phyloP scores from a whole-genome alignment of 2,329 filamentous ascomycete genomes.

The Camptophora hylomeconis region DNA sequence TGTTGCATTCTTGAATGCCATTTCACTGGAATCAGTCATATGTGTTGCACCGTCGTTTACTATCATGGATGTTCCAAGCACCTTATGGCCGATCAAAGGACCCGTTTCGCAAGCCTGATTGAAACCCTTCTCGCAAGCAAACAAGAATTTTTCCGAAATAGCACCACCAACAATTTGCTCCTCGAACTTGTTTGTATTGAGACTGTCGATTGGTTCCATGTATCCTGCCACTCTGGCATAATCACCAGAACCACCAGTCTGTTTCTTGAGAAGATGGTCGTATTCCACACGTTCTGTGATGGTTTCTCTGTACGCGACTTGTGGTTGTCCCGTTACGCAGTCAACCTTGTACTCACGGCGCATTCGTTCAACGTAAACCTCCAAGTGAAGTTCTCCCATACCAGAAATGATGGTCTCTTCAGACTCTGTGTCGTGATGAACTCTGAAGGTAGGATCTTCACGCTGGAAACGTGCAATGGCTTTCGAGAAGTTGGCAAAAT shows the following conservation, averaged over 20 bases:
- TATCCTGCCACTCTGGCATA: conserved; percentile 85
- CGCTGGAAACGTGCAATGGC: conserved; percentile 98
- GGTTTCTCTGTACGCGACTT: conserved; percentile 94
- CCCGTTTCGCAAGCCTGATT: conserved; percentile 69
- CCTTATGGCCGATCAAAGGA: conserved; percentile 81
- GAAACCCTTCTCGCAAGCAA: conserved; percentile 92
- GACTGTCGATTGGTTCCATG: conserved; percentile 68
- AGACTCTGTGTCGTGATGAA: conserved; percentile 81
- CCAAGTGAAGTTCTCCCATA: conserved; percentile 94
- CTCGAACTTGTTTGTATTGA: conserved; percentile 71
- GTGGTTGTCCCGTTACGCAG: conserved; percentile 87
- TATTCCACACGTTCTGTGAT: conserved; percentile 69
- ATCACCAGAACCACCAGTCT: conserved; percentile 89
- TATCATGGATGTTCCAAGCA: conserved; percentile 80
- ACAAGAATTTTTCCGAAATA: conserved; percentile 91
- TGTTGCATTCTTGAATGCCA: conserved; percentile 86
- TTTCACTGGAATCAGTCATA: conserved; percentile 94
- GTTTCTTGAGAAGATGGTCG: conserved; percentile 88
- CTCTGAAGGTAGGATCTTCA: conserved; percentile 94
- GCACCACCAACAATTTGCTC: conserved; percentile 76
- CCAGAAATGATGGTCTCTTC: conserved; percentile 96
- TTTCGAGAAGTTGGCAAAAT: conserved; percentile 90
- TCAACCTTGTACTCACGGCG: conserved; percentile 94
- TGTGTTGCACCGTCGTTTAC: conserved; percentile 94
- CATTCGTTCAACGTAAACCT: conserved; percentile 96